A percentile compares a stretch with the other conserved stretches of the same genome.
phyloP scores from a whole-genome alignment of 1,284 basidiomycete species.

The Cryptococcus hybrid region DNA sequence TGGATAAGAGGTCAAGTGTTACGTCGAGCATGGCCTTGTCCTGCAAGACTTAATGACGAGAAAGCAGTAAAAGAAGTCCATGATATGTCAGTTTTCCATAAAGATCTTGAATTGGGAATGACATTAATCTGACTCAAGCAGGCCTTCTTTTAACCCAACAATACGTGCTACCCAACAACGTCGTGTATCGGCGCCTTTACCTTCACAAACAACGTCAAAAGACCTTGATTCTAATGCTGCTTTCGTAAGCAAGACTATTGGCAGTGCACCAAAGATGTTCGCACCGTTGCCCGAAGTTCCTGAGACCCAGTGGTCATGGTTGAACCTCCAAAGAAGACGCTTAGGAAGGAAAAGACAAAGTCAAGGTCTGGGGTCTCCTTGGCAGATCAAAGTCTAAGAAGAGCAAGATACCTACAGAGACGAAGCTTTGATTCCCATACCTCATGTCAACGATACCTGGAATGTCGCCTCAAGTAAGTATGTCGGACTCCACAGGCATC shows the following conservation, averaged over 20 bases:
- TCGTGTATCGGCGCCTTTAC: conserved; percentile 5
- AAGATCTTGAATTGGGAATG: not conserved
- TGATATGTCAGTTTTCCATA: not conserved
- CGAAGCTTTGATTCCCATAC: not conserved
- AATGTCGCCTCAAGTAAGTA: conserved; percentile 2
- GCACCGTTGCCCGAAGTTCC: conserved; percentile 3
- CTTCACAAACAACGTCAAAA: conserved; percentile 13
- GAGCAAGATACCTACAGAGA: conserved; percentile 9
- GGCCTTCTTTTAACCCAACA: not conserved
- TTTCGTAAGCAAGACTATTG: conserved; percentile 12
- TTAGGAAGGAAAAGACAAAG: conserved; percentile 14
- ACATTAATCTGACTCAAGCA: not conserved
- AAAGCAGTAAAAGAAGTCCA: not conserved
- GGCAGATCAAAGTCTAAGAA: conserved; percentile 27
- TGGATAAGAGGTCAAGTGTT: conserved; percentile 18
- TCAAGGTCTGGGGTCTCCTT: conserved; percentile 37
- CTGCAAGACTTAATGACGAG: conserved; percentile 19
- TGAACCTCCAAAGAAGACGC: conserved; percentile 7
- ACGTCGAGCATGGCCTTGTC: conserved; percentile 29
- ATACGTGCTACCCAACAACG: conserved; percentile 1
- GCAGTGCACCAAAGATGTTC: conserved; percentile 3
- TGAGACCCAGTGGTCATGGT: not conserved
- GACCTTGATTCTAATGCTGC: too few relatives aligned
- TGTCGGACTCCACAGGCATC: not conserved
- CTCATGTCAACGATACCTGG: conserved; percentile 5